Conservation (phyloP, 169 alveolate genomes). For the Cryptosporidium muris region DNA sequence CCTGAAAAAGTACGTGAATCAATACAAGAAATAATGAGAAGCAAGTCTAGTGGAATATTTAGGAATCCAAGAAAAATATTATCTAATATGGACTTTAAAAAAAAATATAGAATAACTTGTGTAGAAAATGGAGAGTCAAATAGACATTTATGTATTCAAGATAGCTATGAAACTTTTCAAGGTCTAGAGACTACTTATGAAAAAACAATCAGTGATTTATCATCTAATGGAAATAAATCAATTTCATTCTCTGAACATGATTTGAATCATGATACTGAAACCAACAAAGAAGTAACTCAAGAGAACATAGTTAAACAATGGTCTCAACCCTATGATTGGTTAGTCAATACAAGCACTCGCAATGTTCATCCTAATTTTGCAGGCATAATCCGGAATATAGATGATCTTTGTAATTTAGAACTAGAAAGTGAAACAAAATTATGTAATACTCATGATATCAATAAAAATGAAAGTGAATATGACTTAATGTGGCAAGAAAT, state of each 20-base stretch:
- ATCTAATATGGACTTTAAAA: slow-evolving; percentile 7
- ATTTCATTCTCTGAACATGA: slow-evolving; percentile 4
- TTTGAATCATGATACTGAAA: background rate
- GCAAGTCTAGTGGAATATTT: slow-evolving; percentile 8
- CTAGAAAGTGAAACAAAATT: background rate
- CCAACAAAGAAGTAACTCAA: no score
- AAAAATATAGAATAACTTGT: background rate
- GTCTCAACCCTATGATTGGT: slow-evolving; percentile 31
- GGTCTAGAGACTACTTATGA: background rate
- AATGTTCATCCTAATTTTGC: slow-evolving; percentile 48
- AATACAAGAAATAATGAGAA: slow-evolving; percentile 24
- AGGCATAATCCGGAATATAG: slow-evolving; percentile 29
- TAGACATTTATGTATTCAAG: background rate
- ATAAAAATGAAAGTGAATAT: slow-evolving; percentile 40
- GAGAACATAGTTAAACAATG: background rate
- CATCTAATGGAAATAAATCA: slow-evolving; percentile 1
- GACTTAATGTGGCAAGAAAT: slow-evolving; percentile 69
- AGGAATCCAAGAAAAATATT: slow-evolving; percentile 24
- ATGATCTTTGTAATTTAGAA: background rate
- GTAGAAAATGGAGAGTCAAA: background rate
- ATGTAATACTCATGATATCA: background rate
- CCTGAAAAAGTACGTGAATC: slow-evolving; percentile 53
- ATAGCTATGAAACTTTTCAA: no score
- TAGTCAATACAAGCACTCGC: slow-evolving; percentile 3
- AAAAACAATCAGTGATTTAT: background rate